Percentiles rank a stretch among this genome's conserved stretches.
Evolutionary conservation across 2,329 filamentous ascomycete genomes (phyloP).

Genomic region (Cladophialophora bantiana): DNA sequence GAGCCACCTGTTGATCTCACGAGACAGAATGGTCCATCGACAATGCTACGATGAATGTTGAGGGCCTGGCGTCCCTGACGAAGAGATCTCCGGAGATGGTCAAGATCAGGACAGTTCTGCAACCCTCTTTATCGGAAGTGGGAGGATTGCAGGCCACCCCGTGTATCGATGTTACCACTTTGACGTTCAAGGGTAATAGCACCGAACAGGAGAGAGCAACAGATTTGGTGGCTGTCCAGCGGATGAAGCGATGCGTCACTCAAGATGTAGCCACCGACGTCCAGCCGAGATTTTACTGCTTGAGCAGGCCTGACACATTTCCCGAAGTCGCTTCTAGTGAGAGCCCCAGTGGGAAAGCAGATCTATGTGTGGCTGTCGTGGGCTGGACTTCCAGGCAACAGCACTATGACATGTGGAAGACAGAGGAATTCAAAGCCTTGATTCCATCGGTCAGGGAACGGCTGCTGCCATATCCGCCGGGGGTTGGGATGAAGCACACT

Average conservation of each 20-base stretch:
- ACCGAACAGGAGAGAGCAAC: neutral
- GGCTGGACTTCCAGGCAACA: neutral
- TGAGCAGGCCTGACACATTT: conserved; percentile 5
- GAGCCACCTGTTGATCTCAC: neutral
- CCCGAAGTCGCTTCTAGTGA: neutral
- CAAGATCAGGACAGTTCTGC: conserved; percentile 5
- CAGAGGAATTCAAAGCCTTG: neutral
- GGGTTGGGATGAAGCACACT: conserved; percentile 4
- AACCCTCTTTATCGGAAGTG: conserved; percentile 2
- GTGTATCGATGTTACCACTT: neutral
- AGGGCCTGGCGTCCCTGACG: neutral
- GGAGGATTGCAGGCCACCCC: conserved; percentile 2
- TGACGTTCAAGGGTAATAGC: neutral
- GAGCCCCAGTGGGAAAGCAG: conserved; percentile 6
- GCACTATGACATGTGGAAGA: conserved; percentile 8
- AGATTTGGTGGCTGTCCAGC: neutral
- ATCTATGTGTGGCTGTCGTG: neutral
- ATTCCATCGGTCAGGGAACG: neutral
- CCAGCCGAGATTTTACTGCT: conserved; percentile 3
- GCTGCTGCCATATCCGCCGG: neutral
- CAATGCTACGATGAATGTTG: neutral
- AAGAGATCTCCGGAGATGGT: neutral
- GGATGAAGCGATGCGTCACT: neutral
- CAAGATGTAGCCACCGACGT: neutral
- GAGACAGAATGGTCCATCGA: neutral